Evolutionary conservation across 768 basidiomycete genomes (phyloP), one percentile per base, ranked within the genome.

Genomic region (Rhodotorula diobovata): DNA sequence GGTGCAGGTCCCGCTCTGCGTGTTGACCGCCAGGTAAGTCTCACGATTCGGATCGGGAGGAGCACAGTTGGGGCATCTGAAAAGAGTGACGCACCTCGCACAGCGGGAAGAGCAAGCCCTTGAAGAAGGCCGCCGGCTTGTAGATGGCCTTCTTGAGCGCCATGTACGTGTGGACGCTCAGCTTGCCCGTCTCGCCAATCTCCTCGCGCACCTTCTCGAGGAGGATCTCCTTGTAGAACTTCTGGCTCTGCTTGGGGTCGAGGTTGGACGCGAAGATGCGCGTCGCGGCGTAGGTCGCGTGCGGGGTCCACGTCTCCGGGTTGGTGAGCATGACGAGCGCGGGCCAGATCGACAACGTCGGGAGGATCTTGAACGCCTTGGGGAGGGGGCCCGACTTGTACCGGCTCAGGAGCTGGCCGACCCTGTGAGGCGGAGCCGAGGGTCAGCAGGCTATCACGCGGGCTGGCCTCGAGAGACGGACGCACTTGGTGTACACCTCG

Each of bases 111-210:
- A 99, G 84, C 67, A 99, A 88, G 9, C 95, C 96, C 80, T 99
- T 98, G 85, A 98, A 98, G 80, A 98, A 97, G 1, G 96, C 95
- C 8, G 90, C 90, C 6, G 96, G 96, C 80, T 98, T 99, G 81
- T 95, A 98, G 68, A 98, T 81, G 10, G 91, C 86, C 76, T 91
- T 88, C 81, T 92, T 93, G 75, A 99, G 79, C n/a, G 89, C 88
- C 80, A 94, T 90, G 77, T 93, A 99, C 71, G 93, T 89, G 70
- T 99, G 96, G 25, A 91, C 89, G 78, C 91, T 89, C 68, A 99
- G 83, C 78, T 93, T 96, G 37, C 72, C 67, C 79, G 92, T 87
- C 58, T 87, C 85, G 67, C 84, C 84, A 73, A 99, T 95, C 80
- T 97, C 91, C 72, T 91, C 90, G 53, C 93, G 84, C 61, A 96